phyloP scores from a whole-genome alignment of 345 rosid genomes.

The Brassica incana region DNA sequence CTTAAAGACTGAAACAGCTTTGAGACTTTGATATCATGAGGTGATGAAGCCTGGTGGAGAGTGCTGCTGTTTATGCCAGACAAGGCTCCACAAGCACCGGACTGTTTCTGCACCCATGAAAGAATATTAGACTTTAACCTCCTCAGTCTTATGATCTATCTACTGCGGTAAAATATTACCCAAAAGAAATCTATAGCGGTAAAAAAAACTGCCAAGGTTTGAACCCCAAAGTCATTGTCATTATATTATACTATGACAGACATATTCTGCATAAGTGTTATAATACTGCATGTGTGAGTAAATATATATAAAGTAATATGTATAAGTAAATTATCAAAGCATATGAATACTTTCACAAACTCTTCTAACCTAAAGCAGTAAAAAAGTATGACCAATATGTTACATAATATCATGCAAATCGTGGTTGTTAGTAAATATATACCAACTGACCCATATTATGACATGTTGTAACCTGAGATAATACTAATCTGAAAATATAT shows the following conservation, averaged over 20 bases:
- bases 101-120: slow-evolving; percentile 44
- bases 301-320: not conserved
- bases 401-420: not conserved
- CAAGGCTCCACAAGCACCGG: slow-evolving; percentile 43
- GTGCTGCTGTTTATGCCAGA: slow-evolving; percentile 32
- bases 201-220: too few relatives aligned
- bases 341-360: not conserved
- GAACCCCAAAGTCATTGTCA: not conserved
- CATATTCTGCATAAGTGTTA: not conserved
- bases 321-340: not conserved
- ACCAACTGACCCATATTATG: too few relatives aligned
- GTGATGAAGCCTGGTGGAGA: slow-evolving; percentile 31
- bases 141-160: too few relatives aligned
- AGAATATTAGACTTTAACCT: not conserved
- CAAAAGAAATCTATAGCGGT: too few relatives aligned
- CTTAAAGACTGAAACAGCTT: slow-evolving; percentile 55
- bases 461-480: not conserved
- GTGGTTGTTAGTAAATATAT: too few relatives aligned
- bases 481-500: too few relatives aligned
- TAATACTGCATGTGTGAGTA: not conserved
- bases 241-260: not conserved
- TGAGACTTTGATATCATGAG: slow-evolving; percentile 46
- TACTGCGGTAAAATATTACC: too few relatives aligned
- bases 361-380: not conserved
- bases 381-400: not conserved